Conservation (phyloP, 2,329 filamentous ascomycete species). For the Fusarium dimerum region DNA sequence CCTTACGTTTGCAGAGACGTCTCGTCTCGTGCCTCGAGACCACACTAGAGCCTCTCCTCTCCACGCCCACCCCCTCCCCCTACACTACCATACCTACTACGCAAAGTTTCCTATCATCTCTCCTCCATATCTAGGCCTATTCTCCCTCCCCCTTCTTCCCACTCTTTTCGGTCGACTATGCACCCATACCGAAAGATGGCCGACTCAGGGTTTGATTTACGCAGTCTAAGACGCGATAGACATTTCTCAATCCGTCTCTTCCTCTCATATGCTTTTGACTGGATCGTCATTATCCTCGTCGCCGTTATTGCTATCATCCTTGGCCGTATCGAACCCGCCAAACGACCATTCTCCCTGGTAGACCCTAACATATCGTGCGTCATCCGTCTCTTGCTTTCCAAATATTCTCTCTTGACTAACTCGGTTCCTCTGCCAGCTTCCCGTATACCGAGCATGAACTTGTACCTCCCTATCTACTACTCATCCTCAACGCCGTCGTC, state of each 20-base stretch:
- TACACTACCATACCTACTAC: too few species aligned
- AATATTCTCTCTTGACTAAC: slow-evolving; percentile 1
- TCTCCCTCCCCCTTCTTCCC: not conserved
- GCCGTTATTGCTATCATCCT: slow-evolving; percentile 61
- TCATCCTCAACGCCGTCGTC: slow-evolving; percentile 61
- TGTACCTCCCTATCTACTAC: slow-evolving; percentile 66
- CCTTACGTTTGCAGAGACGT: too few species aligned
- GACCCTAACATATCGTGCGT: slow-evolving; percentile 75
- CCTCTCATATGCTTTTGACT: slow-evolving; percentile 73
- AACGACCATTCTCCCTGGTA: slow-evolving; percentile 68
- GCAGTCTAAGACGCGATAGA: slow-evolving; percentile 10
- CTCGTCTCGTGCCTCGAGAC: too few species aligned
- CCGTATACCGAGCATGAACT: slow-evolving; percentile 72
- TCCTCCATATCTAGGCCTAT: not conserved
- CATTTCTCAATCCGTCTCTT: slow-evolving; percentile 41
- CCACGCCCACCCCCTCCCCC: too few species aligned
- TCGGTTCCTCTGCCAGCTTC: slow-evolving; percentile 48
- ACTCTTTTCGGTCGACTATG: not conserved
- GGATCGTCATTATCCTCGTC: slow-evolving; percentile 65
- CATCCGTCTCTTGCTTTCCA: not conserved
- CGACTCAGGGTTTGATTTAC: slow-evolving; percentile 20
- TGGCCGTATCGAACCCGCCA: slow-evolving; percentile 61
- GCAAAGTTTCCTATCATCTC: too few species aligned
- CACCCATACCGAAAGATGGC: slow-evolving; percentile 29
- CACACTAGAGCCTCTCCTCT: too few species aligned